Base-by-base conservation (phyloP, 768 basidiomycete species). In the Porphyrellus cyaneotinctus region DNA sequence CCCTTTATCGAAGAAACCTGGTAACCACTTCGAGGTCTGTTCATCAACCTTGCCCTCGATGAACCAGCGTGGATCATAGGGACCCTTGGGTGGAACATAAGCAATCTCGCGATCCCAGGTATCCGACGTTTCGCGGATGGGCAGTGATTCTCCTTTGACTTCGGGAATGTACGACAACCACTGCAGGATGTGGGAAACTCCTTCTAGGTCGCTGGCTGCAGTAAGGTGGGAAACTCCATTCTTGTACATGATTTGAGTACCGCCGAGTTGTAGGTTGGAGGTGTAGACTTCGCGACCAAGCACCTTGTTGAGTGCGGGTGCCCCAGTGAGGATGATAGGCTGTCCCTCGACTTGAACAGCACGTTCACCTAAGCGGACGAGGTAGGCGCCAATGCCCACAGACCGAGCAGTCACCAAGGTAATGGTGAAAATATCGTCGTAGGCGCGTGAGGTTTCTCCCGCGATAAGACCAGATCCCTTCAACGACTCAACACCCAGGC, bases 161-260 rank as follows among this genome's bases (percentile, higher is more conserved):
- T 88, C 88, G 11, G 97, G 95, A 2, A 98, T 80, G 69, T 93
- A 99, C 10, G 94, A 90, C 53, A 99, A 68, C 93, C 97, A 99
- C 60, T 93, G 83, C 41, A 97, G 75, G 59, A 98, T 97, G 53
- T 94, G 88, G 23, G 87, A 85, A 15, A 95, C 93, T 53, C 97
- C 97, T 70, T 98, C 91, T 31, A 99, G 75, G 68, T 99, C 97
- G 67, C 93, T 97, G 62, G 83, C 83, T 31, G 97, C 95, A 4
- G 92, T 95, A 53, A 98, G 75, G 69, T 99, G 97, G 6, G 95
- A 97, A 50, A 98, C 91, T 72, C 97, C 97, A 66, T 99, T 99
- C 83, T 97, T 97, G 83, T 93, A 90, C 97, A 99, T 98, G 77
- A 99, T 98, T 66, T 99, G 97, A n/a, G 97, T 98, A 49, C 97